Percentiles rank a stretch among this genome's conserved stretches.
phyloP scores from a whole-genome alignment of 306 rosid genomes.

The Fragaria iinumae region DNA sequence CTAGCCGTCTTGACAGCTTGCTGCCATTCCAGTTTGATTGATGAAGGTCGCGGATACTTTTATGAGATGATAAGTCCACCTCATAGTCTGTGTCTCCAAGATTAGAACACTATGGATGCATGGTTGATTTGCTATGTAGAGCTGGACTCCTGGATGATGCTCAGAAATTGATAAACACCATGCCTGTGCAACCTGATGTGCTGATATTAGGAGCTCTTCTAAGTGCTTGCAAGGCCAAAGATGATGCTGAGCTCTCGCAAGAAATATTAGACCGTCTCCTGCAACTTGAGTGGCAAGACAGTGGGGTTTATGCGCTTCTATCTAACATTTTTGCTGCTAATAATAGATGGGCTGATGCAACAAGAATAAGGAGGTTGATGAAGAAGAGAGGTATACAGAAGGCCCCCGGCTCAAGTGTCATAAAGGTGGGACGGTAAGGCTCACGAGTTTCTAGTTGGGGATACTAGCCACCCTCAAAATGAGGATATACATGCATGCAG shows the following conservation, averaged over 20 bases:
- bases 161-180: slow-evolving; percentile 51
- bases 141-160: slow-evolving; percentile 73
- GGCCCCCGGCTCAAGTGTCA: slow-evolving; percentile 64
- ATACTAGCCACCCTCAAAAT: slow-evolving; percentile 49
- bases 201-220: slow-evolving; percentile 71
- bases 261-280: slow-evolving; percentile 46
- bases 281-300: slow-evolving; percentile 52
- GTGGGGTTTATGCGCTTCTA: slow-evolving; percentile 75
- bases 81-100: slow-evolving; percentile 44
- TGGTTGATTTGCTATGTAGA: slow-evolving; percentile 74
- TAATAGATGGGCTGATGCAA: slow-evolving; percentile 70
- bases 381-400: slow-evolving; percentile 68
- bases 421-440: slow-evolving; percentile 60
- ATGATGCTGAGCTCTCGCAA: slow-evolving; percentile 49
- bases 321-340: slow-evolving; percentile 66
- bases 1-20: slow-evolving; percentile 74
- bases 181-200: slow-evolving; percentile 84
- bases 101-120: slow-evolving; percentile 78
- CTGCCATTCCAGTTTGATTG: slow-evolving; percentile 74
- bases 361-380: slow-evolving; percentile 61
- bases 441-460: slow-evolving; percentile 64
- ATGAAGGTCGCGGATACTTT: slow-evolving; percentile 56
- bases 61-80: slow-evolving; percentile 43
- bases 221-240: slow-evolving; percentile 50
- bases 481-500: slow-evolving; percentile 38